phyloP scores from a whole-genome alignment of 2,329 filamentous ascomycete genomes.

The Cladorrhinum sp. region DNA sequence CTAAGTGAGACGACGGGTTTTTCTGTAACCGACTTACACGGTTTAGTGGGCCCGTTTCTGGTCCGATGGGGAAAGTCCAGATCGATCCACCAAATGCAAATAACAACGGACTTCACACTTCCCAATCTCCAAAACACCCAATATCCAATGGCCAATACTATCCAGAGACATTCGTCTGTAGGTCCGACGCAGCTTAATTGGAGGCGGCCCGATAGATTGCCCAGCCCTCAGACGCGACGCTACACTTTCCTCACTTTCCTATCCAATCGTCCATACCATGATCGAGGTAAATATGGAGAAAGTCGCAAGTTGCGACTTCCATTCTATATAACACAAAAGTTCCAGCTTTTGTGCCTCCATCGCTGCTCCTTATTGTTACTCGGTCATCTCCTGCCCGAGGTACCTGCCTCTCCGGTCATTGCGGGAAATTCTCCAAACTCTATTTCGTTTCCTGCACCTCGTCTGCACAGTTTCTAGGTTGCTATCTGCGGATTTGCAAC shows the following conservation, averaged over 20 bases:
- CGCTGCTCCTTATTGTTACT: neutral
- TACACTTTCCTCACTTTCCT: neutral
- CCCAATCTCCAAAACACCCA: neutral
- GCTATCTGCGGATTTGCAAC: neutral
- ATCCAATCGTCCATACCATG: neutral
- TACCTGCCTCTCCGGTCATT: neutral
- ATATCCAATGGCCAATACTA: neutral
- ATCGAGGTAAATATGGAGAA: neutral
- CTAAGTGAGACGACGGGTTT: neutral
- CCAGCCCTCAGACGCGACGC: neutral
- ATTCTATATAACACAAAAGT: conserved; percentile 16
- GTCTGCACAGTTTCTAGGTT: neutral
- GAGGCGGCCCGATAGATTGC: conserved; percentile 23
- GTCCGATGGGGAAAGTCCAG: conserved; percentile 8
- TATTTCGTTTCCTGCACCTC: neutral
- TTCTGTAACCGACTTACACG: conserved; percentile 5
- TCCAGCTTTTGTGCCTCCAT: conserved; percentile 2
- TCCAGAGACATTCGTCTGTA: conserved; percentile 9
- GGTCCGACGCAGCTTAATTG: conserved; percentile 19
- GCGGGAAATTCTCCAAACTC: neutral
- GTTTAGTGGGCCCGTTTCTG: neutral
- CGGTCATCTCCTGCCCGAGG: neutral
- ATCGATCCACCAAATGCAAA: neutral
- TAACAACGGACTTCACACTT: conserved; percentile 7
- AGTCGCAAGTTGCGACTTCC: conserved; percentile 13